These are phyloP conservation scores for Salvia miltiorrhiza DNA, from an alignment of 257 asterid species.

Conservation along the genomic window DNA sequence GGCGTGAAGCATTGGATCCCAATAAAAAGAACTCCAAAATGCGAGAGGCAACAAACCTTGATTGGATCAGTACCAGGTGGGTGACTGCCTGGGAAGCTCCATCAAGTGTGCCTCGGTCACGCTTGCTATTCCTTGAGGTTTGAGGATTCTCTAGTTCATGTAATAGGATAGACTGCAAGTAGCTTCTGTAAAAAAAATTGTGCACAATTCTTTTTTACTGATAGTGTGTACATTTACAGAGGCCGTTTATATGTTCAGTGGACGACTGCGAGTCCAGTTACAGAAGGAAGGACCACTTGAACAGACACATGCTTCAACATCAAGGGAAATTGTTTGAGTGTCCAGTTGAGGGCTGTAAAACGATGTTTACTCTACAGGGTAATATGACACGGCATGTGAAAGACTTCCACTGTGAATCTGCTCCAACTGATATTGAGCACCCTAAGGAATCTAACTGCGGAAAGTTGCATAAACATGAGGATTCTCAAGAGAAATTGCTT, in stretches of 20 bases:
- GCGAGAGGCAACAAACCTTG: constrained; percentile 80
- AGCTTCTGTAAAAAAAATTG: neutral
- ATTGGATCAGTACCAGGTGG: constrained; percentile 98
- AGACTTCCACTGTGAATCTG: constrained; percentile 50
- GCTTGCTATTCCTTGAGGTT: constrained; percentile 54
- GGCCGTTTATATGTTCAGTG: constrained; percentile 73
- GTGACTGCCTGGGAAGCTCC: constrained; percentile 99
- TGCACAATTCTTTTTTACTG: constrained; percentile 10
- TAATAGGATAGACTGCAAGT: neutral
- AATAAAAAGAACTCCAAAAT: constrained; percentile 85
- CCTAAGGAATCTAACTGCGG: constrained; percentile 52
- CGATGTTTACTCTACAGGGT: constrained; percentile 49
- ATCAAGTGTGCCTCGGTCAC: constrained; percentile 95
- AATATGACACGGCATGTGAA: constrained; percentile 66
- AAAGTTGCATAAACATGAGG: constrained; percentile 58
- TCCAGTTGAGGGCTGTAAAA: constrained; percentile 49
- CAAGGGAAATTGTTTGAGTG: constrained; percentile 74
- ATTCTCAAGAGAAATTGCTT: constrained; percentile 55
- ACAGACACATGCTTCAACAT: constrained; percentile 78
- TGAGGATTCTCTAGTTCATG: constrained; percentile 24
- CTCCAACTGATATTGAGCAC: constrained; percentile 23
- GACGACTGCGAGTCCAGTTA: constrained; percentile 77
- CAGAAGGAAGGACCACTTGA: constrained; percentile 85
- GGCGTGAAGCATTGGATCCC: constrained; percentile 99
- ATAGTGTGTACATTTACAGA: constrained; percentile 39